Conservation (phyloP, 306 rosid genomes). For the Trifolium subterraneum region DNA sequence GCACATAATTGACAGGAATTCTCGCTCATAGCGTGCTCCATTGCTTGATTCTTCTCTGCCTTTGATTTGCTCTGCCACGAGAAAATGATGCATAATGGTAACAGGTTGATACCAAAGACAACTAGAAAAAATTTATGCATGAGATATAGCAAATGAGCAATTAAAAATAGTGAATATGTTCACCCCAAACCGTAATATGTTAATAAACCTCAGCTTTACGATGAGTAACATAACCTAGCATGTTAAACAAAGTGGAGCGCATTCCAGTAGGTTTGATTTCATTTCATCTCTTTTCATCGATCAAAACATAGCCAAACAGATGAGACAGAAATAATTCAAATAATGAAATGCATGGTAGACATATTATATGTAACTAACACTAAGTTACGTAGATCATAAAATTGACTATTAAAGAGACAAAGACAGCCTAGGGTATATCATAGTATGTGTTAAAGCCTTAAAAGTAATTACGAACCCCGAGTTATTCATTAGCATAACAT, state of each 20-base stretch:
- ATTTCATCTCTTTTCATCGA: neutral
- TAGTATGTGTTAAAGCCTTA: conserved; percentile 5
- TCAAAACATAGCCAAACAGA: conserved; percentile 14
- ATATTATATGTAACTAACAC: neutral
- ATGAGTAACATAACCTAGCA: conserved; percentile 20
- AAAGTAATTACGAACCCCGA: conserved; percentile 1
- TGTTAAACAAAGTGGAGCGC: conserved; percentile 6
- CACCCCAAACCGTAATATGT: neutral
- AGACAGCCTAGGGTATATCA: neutral
- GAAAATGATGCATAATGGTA: conserved; percentile 21
- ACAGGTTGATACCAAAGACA: conserved; percentile 14
- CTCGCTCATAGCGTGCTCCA: conserved; percentile 97
- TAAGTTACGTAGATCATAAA: neutral
- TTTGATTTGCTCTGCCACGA: conserved; percentile 85
- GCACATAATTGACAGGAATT: conserved; percentile 99
- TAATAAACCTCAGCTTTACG: neutral
- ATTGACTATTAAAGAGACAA: conserved; percentile 10
- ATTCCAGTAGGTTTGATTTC: neutral
- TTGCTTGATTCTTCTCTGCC: conserved; percentile 96
- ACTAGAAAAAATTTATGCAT: conserved; percentile 3
- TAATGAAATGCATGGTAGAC: conserved; percentile 19
- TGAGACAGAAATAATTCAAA: conserved; percentile 26
- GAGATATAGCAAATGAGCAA: conserved; percentile 1
- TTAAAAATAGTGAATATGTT: conserved; percentile 12
- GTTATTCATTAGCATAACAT: conserved; percentile 23